A percentile compares a stretch with the other conserved stretches of the same genome.
These are phyloP conservation scores for Aphanomyces cochlioides DNA, from an alignment of 352 stramenopile genomes.

Conservation along the genomic window DNA sequence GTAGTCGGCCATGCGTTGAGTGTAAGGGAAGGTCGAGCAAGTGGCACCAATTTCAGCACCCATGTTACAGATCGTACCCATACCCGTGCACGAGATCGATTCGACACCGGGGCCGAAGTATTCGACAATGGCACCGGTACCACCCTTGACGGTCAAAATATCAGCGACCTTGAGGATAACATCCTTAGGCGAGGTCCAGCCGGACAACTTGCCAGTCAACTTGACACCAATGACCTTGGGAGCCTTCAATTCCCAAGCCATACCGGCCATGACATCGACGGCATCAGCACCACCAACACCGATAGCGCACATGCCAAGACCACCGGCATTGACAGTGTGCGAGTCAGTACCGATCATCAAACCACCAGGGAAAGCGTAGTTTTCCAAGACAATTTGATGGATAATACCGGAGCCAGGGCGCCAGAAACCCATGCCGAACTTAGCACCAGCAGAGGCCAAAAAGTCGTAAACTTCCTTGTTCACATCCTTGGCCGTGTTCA, in stretches of 20 bases:
- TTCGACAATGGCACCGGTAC: slow-evolving; percentile 91
- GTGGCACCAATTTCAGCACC: slow-evolving; percentile 92
- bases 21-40: slow-evolving; percentile 93
- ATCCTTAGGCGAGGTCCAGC: slow-evolving; percentile 92
- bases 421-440: slow-evolving; percentile 94
- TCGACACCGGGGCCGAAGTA: slow-evolving; percentile 92
- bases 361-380: slow-evolving; percentile 93
- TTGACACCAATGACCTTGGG: slow-evolving; percentile 94
- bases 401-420: slow-evolving; percentile 92
- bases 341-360: slow-evolving; percentile 95
- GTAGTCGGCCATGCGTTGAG: slow-evolving; percentile 90
- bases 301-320: slow-evolving; percentile 91
- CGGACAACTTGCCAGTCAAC: slow-evolving; percentile 89
- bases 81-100: slow-evolving; percentile 91
- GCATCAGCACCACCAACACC: slow-evolving; percentile 90
- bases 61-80: slow-evolving; percentile 96
- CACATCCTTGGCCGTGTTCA: slow-evolving; percentile 84
- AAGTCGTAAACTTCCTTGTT: slow-evolving; percentile 94
- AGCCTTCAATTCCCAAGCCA: slow-evolving; percentile 94
- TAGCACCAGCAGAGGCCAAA: slow-evolving; percentile 85
- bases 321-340: slow-evolving; percentile 91
- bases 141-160: slow-evolving; percentile 92
- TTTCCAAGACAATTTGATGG: slow-evolving; percentile 93
- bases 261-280: slow-evolving; percentile 92
- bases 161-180: slow-evolving; percentile 93